These are phyloP conservation scores for Flaveria sonorensis DNA, from an alignment of 129 eudicot species.

Conservation along the genomic window DNA sequence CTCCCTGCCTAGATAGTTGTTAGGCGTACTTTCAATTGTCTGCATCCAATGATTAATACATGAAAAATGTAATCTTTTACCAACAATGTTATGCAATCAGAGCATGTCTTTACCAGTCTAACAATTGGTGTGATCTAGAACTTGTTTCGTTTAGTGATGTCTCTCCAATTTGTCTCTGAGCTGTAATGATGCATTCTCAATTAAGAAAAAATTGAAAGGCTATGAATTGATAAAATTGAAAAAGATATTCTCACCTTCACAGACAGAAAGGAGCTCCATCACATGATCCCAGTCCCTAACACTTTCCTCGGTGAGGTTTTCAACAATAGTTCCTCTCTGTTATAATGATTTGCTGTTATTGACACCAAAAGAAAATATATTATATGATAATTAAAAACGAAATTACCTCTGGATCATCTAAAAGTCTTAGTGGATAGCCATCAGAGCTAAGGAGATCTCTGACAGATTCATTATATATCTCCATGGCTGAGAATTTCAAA, in stretches of 20 bases:
- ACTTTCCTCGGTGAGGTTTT: slow-evolving; percentile 87
- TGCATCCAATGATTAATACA: slow-evolving; percentile 42
- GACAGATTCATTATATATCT: slow-evolving; percentile 93
- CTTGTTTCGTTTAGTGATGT: slow-evolving; percentile 90
- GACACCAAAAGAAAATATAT: slow-evolving; percentile 9
- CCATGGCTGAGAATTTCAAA: slow-evolving; percentile 93
- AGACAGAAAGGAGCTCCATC: slow-evolving; percentile 76
- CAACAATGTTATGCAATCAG: slow-evolving; percentile 4
- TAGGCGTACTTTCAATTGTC: slow-evolving; percentile 88
- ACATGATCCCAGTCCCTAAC: slow-evolving; percentile 81
- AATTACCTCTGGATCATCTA: slow-evolving; percentile 95
- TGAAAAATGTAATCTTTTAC: neutral
- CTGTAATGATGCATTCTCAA: slow-evolving; percentile 49
- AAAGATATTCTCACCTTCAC: slow-evolving; percentile 64
- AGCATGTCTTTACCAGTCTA: slow-evolving; percentile 62
- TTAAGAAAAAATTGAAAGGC: neutral
- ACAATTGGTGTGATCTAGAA: slow-evolving; percentile 97
- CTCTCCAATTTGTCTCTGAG: slow-evolving; percentile 94
- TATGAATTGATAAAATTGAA: neutral
- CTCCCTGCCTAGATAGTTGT: slow-evolving; percentile 69
- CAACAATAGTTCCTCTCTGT: slow-evolving; percentile 94
- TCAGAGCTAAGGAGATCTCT: slow-evolving; percentile 82
- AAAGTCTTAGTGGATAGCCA: slow-evolving; percentile 72
- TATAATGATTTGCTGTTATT: slow-evolving; percentile 5
- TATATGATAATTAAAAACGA: neutral